Base-by-base conservation (phyloP, 768 basidiomycete genomes). In the Amanita pseudoporphyria region DNA sequence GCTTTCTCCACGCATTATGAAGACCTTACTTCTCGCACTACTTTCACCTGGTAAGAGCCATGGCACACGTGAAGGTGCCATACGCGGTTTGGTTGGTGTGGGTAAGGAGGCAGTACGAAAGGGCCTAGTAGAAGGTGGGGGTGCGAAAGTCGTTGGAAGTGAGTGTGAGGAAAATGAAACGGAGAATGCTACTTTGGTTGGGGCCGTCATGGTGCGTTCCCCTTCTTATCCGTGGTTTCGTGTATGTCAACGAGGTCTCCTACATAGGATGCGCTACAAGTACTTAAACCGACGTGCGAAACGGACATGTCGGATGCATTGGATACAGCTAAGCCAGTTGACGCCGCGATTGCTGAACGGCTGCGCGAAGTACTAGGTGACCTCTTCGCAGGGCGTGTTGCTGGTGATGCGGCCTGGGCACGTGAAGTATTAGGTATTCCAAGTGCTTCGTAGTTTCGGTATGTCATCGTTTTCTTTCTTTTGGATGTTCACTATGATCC, bases 1-100 rank as follows among this genome's bases (percentile, higher is more conserved):
- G 0, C 77, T 94, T 12, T 81, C 86, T 1, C 83, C 87, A 24
- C 85, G 95, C 12, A 85, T 97, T 42, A 89, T 93, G 73, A 96
- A 96, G 63, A 96, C 95, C 0, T 80, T 98, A 3, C 73, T 96
- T 3, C 75, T 93, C 9, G 91, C 93, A 0, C 79, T 98, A 2
- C 75, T 91, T 36, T 78, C 76, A 3, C 68, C 78, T 6, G 81
- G 75, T 9, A 87, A 87, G 62, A 80, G 79, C 52, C 73, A 79
- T 16, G 91, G 90, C 5, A 87, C 89, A 6, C 75, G 92, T 48
- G 88, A 94, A 64, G 92, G 95, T 37, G 89, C 94, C 0, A 81
- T 97, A 31, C 80, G 92, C 1, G 91, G 91, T 14, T 72, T 96
- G 26, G 74, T 87, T 19, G 86, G 84, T 13, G 82, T 94, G 2